Evolutionary conservation across 2,329 filamentous ascomycete species (phyloP).

Genomic region (Alternaria sp.): DNA sequence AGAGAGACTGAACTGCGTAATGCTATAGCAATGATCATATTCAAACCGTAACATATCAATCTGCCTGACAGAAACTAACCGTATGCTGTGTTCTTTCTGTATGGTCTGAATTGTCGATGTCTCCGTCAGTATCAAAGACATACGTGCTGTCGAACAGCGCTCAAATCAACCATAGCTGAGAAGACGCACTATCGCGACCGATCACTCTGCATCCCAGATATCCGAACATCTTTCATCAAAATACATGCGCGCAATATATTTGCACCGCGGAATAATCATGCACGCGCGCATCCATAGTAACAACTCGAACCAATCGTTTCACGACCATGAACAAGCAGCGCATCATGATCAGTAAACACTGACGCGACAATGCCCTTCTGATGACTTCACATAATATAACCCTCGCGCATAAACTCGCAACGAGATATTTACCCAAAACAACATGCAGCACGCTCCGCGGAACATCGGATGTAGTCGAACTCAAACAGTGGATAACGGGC

Average conservation of each 20-base stretch:
- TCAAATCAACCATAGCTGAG: not conserved
- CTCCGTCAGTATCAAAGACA: too few relatives aligned
- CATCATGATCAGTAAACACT: constrained; percentile 13
- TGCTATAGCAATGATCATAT: too few relatives aligned
- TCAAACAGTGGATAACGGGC: not conserved
- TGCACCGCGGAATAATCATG: not conserved
- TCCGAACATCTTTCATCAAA: not conserved
- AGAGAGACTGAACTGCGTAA: too few relatives aligned
- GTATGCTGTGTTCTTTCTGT: too few relatives aligned
- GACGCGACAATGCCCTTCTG: not conserved
- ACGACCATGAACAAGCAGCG: not conserved
- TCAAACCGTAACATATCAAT: too few relatives aligned
- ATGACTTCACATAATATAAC: not conserved
- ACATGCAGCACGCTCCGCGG: not conserved
- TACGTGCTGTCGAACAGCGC: too few relatives aligned
- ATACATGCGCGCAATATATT: not conserved
- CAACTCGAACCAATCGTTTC: not conserved
- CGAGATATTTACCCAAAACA: not conserved
- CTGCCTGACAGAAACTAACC: too few relatives aligned
- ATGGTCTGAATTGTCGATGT: too few relatives aligned
- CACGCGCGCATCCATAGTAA: not conserved
- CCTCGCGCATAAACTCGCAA: not conserved
- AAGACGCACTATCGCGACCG: too few relatives aligned
- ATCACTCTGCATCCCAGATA: not conserved
- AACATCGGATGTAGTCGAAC: not conserved